Conservation (phyloP, 805 yeast genomes). For the Yamadazyma insecticola region DNA sequence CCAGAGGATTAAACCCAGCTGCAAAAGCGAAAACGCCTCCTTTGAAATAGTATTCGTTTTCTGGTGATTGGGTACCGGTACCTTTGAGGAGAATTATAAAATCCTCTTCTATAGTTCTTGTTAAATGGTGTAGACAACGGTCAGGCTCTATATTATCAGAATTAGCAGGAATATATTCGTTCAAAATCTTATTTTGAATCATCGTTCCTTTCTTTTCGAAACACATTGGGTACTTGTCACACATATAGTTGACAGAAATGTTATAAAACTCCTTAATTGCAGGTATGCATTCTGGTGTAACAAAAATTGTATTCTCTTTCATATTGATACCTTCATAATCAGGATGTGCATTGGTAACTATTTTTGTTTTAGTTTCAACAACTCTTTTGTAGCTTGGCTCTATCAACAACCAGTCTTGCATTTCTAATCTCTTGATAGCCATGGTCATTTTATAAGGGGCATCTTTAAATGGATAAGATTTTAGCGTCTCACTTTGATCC, state of each 20-base stretch:
- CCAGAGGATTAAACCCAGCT: slow-evolving; percentile 38
- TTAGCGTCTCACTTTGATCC: slow-evolving; percentile 16
- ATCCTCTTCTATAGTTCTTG: slow-evolving; percentile 36
- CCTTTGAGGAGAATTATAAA: slow-evolving; percentile 36
- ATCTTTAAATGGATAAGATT: slow-evolving; percentile 51
- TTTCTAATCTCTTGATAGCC: slow-evolving; percentile 45
- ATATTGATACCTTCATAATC: slow-evolving; percentile 24
- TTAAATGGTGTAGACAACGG: slow-evolving; percentile 18
- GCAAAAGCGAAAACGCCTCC: slow-evolving; percentile 44
- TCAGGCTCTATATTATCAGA: slow-evolving; percentile 10
- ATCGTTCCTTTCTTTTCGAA: slow-evolving; percentile 16
- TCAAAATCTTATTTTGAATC: slow-evolving; percentile 24
- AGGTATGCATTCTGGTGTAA: slow-evolving; percentile 26
- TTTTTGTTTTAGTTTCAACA: slow-evolving; percentile 21
- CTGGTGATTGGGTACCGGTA: slow-evolving; percentile 24
- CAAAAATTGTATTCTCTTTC: slow-evolving; percentile 25
- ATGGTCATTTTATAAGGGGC: slow-evolving; percentile 59
- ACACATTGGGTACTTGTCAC: slow-evolving; percentile 36
- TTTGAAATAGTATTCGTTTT: slow-evolving; percentile 37
- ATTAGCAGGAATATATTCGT: slow-evolving; percentile 10
- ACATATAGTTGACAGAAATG: slow-evolving; percentile 25
- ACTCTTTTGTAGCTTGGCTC: slow-evolving; percentile 29
- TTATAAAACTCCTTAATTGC: slow-evolving; percentile 35
- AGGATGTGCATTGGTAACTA: slow-evolving; percentile 29
- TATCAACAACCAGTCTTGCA: slow-evolving; percentile 38